Conservation (phyloP, 805 yeast genomes). For the Millerago galiae region DNA sequence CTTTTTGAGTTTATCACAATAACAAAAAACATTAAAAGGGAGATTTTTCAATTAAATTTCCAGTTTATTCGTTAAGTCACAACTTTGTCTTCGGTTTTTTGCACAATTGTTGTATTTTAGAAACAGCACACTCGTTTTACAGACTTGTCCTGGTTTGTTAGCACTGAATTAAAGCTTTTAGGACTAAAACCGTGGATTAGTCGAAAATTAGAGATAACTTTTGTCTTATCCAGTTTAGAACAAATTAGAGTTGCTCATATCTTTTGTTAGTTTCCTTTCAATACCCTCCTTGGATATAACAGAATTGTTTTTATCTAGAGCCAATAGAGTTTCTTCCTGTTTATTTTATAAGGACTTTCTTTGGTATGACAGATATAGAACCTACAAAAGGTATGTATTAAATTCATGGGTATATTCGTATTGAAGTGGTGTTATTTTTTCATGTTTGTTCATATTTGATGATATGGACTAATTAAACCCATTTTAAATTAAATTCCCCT, state of each 20-base stretch:
- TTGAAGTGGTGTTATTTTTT: too few relatives aligned
- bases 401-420: too few relatives aligned
- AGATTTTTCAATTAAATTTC: neutral
- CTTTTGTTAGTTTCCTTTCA: too few relatives aligned
- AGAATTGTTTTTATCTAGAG: neutral
- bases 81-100: neutral
- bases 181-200: too few relatives aligned
- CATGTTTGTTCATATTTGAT: too few relatives aligned
- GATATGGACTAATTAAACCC: neutral
- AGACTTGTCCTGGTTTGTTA: neutral
- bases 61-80: too few relatives aligned
- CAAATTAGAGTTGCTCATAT: too few relatives aligned
- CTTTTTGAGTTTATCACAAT: conserved; percentile 7
- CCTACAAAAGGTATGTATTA: conserved; percentile 10
- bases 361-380: conserved; percentile 17
- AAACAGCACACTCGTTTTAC: neutral
- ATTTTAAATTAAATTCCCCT: neutral
- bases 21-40: conserved; percentile 1
- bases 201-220: too few relatives aligned
- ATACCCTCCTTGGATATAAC: neutral
- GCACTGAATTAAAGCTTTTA: neutral
- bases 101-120: neutral
- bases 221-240: too few relatives aligned
- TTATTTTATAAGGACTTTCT: too few relatives aligned
- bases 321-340: neutral